Base-by-base conservation (phyloP, 257 asterid species). In the Primulina tabacum region DNA sequence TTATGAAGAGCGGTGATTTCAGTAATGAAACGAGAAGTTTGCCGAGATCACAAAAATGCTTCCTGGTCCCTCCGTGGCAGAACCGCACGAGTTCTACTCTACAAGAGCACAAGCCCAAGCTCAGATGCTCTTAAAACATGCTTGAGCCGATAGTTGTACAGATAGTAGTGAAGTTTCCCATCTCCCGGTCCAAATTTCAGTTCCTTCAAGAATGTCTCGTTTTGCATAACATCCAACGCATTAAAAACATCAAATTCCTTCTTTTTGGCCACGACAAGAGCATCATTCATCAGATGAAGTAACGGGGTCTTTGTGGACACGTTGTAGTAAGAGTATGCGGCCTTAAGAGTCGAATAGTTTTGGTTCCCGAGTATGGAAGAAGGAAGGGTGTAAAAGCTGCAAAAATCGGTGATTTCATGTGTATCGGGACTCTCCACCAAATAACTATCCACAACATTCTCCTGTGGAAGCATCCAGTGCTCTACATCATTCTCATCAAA, bases 101-200 rank as follows among this genome's bases (percentile, higher is more conserved):
- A 90, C 74, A 91, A 82, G 65, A 92, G 94, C 77, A 92, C 95
- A 56, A 92, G 90, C 61, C 98, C 98, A 1, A 92, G 95, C 78
- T 88, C 93, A 0, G 96, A 84, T 30, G 98, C 78, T 67, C 80
- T 81, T 73, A 89, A 33, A 26, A 87, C 88, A 65, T 85, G 85
- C 62, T 75, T 83, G 30, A 86, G 75, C 71, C 98, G 85, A 76
- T 92, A 92, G 74, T 92, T 92, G 83, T 92, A 92, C 55, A 92
- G 92, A 77, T 92, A 92, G 76, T 89, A 92, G 79, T 87, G 89
- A 50, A 92, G 93, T 65, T 92, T 86, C 70, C 96, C 96, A 70
- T 88, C 96, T 10, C 98, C 98, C 0, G 87, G 94, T 14, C 95
- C 96, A 77, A 92, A 89, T 71, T 92, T 92, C 63, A 92, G 92